These are phyloP conservation scores for Apophysomyces trapeziformis DNA, from an alignment of 371 early-diverging fungal genomes.

Conservation along the genomic window DNA sequence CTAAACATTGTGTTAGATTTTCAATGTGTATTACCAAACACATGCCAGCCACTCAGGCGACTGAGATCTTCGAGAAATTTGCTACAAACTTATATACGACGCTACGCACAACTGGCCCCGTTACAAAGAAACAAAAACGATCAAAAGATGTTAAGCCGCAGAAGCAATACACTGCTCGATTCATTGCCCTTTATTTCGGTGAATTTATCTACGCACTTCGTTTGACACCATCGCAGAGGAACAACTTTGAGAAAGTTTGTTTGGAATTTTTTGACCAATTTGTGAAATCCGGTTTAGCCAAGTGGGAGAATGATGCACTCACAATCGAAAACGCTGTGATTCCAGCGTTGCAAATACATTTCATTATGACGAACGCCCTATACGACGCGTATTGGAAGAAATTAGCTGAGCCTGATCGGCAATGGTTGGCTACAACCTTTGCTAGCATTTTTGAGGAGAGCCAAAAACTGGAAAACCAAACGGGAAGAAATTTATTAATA, in stretches of 20 bases:
- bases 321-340: slow-evolving; percentile 21
- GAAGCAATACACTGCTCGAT: slow-evolving; percentile 19
- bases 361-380: slow-evolving; percentile 46
- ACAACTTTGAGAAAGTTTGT: slow-evolving; percentile 21
- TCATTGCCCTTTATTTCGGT: slow-evolving; percentile 39
- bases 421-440: slow-evolving; percentile 17
- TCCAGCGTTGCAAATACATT: slow-evolving; percentile 58
- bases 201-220: slow-evolving; percentile 51
- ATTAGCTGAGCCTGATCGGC: slow-evolving; percentile 15
- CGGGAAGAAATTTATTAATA: slow-evolving; percentile 14
- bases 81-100: slow-evolving; percentile 28
- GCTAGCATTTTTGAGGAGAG: not conserved
- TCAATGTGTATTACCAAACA: slow-evolving; percentile 36
- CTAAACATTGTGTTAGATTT: slow-evolving; percentile 24
- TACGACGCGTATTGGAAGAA: slow-evolving; percentile 45
- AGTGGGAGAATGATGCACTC: slow-evolving; percentile 16
- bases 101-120: slow-evolving; percentile 19
- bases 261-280: slow-evolving; percentile 22
- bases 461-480: slow-evolving; percentile 1
- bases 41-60: slow-evolving; percentile 52
- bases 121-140: slow-evolving; percentile 40
- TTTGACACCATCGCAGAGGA: slow-evolving; percentile 45
- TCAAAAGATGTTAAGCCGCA: not conserved
- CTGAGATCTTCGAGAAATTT: slow-evolving; percentile 46
- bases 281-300: slow-evolving; percentile 28